phyloP scores from a whole-genome alignment of 2,329 filamentous ascomycete genomes.

The Pochonia chlamydosporia region DNA sequence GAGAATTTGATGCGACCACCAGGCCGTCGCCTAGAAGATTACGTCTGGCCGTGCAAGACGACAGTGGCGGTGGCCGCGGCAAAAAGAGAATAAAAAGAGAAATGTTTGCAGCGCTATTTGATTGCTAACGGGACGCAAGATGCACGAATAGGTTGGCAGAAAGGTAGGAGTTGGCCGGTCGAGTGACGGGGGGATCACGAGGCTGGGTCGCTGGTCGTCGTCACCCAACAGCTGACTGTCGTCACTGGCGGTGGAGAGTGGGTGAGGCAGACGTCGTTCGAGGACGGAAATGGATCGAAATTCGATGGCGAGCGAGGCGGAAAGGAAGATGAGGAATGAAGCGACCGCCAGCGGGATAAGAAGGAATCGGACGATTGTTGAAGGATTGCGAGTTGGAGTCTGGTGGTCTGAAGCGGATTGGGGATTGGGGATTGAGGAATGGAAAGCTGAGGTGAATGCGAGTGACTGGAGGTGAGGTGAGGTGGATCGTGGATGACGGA shows the following conservation, averaged over 20 bases:
- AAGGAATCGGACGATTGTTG: not conserved
- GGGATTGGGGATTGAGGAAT: not conserved
- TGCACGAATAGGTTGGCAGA: not conserved
- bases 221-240: not conserved
- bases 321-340: not conserved
- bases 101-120: not conserved
- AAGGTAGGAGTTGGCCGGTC: not conserved
- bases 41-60: slow-evolving; percentile 1
- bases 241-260: not conserved
- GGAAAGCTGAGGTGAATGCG: not conserved
- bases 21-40: not conserved
- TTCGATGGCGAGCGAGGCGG: not conserved
- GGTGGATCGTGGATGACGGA: slow-evolving; percentile 3
- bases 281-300: not conserved
- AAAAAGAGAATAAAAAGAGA: not conserved
- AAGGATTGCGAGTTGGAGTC: not conserved
- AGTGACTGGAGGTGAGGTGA: too few species aligned
- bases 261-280: not conserved
- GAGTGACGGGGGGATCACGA: not conserved
- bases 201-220: not conserved
- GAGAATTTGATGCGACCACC: not conserved
- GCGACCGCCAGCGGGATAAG: slow-evolving; percentile 9
- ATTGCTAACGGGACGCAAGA: not conserved
- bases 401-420: slow-evolving; percentile 4
- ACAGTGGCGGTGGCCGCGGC: slow-evolving; percentile 4